Base-by-base conservation (phyloP, 176 grass and related monocot species). In the Dendrocalamus sinicus region DNA sequence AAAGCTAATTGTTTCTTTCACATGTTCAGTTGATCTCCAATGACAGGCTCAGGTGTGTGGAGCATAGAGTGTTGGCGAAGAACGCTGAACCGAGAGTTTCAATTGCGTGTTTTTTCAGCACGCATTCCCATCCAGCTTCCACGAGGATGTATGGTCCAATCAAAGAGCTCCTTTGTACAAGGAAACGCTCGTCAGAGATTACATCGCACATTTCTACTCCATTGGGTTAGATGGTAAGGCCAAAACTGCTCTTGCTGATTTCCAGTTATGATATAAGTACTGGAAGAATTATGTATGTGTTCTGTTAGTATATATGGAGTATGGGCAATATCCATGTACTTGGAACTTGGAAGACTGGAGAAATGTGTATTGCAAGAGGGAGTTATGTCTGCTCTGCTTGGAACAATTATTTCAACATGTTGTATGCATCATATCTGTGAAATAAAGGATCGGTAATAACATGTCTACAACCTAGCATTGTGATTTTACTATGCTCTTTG, bases 41-140 rank as follows among this genome's bases (percentile, higher is more conserved):
- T 50, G 91, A 92, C 26, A 85, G n/a, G 66, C 89, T 91, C 66
- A 91, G 26, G 2, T 91, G 93, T 14, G 86, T 77, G n/a, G 90
- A 95, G 17, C 93, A 92, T 59, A 89, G 91, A 84, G 93, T 95
- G 54, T 37, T 91, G 11, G 80, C 83, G 0, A 91, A 91, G 80
- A 68, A 84, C 2, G 60, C 74, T 4, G 72, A 53, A 0, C 88
- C 86, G 0, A 88, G 91, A 17, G 66, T 92, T 2, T 95, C 93
- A 0, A 75, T 95, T 5, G 88, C 83, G 0, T 91, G 88, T 51
- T 87, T 95, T 37, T 91, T 91, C 67, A 90, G 85, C 79, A 88
- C 88, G 1, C 81, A 91, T 50, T 83, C 87, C 57, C 76, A 78
- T 24, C 73, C 74, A 11, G 23, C 66, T 52, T 89, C 89, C 3